Conservation (phyloP, 768 basidiomycete species). For the Suillus discolor region DNA sequence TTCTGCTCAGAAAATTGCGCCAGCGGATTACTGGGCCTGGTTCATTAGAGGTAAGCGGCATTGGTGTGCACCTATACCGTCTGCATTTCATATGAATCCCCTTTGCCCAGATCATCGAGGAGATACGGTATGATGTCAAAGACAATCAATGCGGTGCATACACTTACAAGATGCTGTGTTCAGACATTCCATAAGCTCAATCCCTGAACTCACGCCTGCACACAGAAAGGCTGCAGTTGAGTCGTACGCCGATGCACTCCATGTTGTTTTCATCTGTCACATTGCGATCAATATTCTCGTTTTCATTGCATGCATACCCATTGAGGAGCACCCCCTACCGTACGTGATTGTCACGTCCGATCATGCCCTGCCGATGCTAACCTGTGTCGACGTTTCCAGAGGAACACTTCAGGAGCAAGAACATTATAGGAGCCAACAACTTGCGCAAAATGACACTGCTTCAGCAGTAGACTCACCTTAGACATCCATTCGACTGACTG, state of each 20-base stretch:
- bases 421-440: slow-evolving; percentile 48
- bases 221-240: slow-evolving; percentile 64
- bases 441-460: slow-evolving; percentile 21
- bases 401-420: slow-evolving; percentile 65
- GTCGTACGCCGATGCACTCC: slow-evolving; percentile 80
- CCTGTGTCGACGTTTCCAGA: slow-evolving; percentile 36
- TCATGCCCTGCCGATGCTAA: slow-evolving; percentile 10
- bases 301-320: slow-evolving; percentile 70
- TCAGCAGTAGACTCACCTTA: slow-evolving; percentile 20
- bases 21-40: slow-evolving; percentile 76
- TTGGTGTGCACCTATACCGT: slow-evolving; percentile 8
- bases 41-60: slow-evolving; percentile 63
- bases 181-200: slow-evolving; percentile 74
- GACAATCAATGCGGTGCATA: slow-evolving; percentile 17
- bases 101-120: slow-evolving; percentile 63
- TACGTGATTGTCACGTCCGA: slow-evolving; percentile 17
- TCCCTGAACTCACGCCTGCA: slow-evolving; percentile 61
- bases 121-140: slow-evolving; percentile 53
- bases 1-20: slow-evolving; percentile 71
- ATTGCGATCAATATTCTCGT: slow-evolving; percentile 64
- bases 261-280: slow-evolving; percentile 83
- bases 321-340: slow-evolving; percentile 73
- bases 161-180: slow-evolving; percentile 16
- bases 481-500: slow-evolving; percentile 11
- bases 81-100: slow-evolving; percentile 13